Conservation (phyloP, 768 basidiomycete genomes). For the Mycena amicta region DNA sequence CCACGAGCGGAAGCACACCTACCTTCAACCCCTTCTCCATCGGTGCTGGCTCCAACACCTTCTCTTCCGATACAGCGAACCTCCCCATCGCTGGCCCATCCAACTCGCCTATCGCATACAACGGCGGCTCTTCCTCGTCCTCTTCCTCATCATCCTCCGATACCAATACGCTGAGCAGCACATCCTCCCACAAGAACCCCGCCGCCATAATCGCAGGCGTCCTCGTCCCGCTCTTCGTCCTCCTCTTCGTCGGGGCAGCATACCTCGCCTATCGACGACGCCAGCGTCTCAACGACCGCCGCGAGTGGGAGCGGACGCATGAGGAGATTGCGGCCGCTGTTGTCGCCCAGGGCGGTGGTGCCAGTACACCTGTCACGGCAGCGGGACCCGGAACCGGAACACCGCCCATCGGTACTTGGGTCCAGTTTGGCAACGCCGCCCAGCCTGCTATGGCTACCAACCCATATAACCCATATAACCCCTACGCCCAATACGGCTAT, state of each 20-base stretch:
- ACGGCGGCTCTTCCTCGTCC: neutral
- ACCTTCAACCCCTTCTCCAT: neutral
- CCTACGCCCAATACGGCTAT: neutral
- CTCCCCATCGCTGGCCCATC: neutral
- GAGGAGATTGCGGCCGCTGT: constrained; percentile 19
- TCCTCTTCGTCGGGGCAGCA: constrained; percentile 9
- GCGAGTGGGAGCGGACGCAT: constrained; percentile 22
- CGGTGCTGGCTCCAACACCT: neutral
- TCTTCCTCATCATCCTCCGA: neutral
- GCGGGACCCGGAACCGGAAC: neutral
- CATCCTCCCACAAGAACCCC: neutral
- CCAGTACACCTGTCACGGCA: neutral
- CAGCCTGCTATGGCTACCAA: neutral
- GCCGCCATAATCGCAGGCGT: constrained; percentile 13
- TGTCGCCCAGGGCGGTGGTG: neutral
- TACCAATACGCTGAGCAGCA: neutral
- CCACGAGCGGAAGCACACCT: neutral
- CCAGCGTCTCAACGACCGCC: constrained; percentile 7
- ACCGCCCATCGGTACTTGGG: neutral
- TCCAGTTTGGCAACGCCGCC: neutral
- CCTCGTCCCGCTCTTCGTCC: constrained; percentile 14
- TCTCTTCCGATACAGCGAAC: neutral
- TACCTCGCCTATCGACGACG: constrained; percentile 10
- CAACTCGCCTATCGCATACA: neutral
- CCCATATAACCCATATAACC: neutral